Evolutionary conservation across 441 rosid genomes (phyloP).

Genomic region (Gossypium trilobum): DNA sequence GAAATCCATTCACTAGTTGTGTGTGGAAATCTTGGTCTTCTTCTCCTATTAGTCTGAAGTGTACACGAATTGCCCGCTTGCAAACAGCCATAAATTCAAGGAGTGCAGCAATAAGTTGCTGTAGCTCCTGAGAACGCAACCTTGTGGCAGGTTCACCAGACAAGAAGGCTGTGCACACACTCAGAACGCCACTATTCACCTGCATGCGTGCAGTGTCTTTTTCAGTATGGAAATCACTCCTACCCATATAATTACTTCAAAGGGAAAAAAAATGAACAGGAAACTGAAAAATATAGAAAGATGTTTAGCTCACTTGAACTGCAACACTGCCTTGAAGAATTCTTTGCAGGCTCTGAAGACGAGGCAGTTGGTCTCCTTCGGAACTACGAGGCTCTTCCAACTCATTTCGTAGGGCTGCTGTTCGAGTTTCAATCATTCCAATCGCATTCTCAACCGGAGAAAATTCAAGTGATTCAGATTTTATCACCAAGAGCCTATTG

Average conservation of each 20-base stretch:
- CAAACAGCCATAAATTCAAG: slow-evolving; percentile 99
- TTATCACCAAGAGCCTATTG: slow-evolving; percentile 74
- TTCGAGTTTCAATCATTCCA: slow-evolving; percentile 97
- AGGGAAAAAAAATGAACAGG: background rate
- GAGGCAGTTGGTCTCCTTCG: slow-evolving; percentile 93
- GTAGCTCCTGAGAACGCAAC: slow-evolving; percentile 85
- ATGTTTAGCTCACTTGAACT: slow-evolving; percentile 60
- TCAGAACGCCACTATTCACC: slow-evolving; percentile 95
- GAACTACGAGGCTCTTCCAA: slow-evolving; percentile 99
- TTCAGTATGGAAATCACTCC: background rate
- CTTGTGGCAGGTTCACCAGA: slow-evolving; percentile 98
- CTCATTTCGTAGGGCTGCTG: slow-evolving; percentile 85
- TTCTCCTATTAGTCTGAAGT: slow-evolving; percentile 82
- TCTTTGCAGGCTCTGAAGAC: slow-evolving; percentile 93
- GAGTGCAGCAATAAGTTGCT: slow-evolving; percentile 93
- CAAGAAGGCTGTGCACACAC: slow-evolving; percentile 90
- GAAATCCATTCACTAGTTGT: slow-evolving; percentile 95
- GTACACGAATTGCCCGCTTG: slow-evolving; percentile 93
- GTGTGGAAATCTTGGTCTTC: slow-evolving; percentile 98
- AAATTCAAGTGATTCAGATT: slow-evolving; percentile 94
- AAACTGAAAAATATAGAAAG: background rate
- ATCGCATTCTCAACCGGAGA: slow-evolving; percentile 98
- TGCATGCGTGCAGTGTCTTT: slow-evolving; percentile 23
- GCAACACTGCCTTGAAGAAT: slow-evolving; percentile 99
- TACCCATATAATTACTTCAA: background rate